A percentile compares a stretch with the other conserved stretches of the same genome.
These are phyloP conservation scores for Hyphopichia pseudoburtonii DNA, from an alignment of 1,139 yeast species.

Conservation along the genomic window DNA sequence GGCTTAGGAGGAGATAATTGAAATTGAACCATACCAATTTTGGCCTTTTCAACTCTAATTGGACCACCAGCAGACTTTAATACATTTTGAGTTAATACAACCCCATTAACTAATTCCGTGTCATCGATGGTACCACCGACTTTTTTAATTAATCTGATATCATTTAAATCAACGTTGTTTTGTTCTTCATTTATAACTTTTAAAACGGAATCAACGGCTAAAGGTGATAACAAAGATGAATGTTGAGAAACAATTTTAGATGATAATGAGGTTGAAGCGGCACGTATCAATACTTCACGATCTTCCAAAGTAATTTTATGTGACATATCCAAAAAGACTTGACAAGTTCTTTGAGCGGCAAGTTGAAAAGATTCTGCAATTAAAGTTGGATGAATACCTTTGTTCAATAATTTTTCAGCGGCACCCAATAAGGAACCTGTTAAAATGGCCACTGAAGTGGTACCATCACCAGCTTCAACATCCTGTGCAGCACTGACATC, in stretches of 20 bases:
- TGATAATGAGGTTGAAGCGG: slow-evolving; percentile 90
- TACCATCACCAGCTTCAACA: slow-evolving; percentile 98
- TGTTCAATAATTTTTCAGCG: slow-evolving; percentile 82
- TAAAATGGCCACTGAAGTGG: slow-evolving; percentile 93
- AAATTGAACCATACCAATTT: slow-evolving; percentile 88
- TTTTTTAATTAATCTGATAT: slow-evolving; percentile 86
- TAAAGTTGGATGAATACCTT: slow-evolving; percentile 94
- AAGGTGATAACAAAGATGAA: slow-evolving; percentile 80
- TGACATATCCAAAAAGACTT: slow-evolving; percentile 81
- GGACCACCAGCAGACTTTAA: slow-evolving; percentile 97
- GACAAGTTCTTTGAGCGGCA: slow-evolving; percentile 87
- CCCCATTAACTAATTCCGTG: slow-evolving; percentile 89
- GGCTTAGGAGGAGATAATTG: slow-evolving; percentile 99
- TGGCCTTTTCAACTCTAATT: slow-evolving; percentile 88
- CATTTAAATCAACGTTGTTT: slow-evolving; percentile 77
- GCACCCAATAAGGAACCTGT: slow-evolving; percentile 95
- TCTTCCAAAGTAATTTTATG: slow-evolving; percentile 73
- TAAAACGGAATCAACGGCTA: slow-evolving; percentile 91
- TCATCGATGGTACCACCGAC: slow-evolving; percentile 98
- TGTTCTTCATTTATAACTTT: slow-evolving; percentile 59
- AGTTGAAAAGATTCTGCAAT: slow-evolving; percentile 94
- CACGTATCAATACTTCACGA: slow-evolving; percentile 79
- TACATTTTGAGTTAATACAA: slow-evolving; percentile 87
- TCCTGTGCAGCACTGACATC: slow-evolving; percentile 98
- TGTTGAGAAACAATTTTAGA: slow-evolving; percentile 96